Base-by-base conservation (phyloP, 768 basidiomycete species). In the Wakefieldia striispora region DNA sequence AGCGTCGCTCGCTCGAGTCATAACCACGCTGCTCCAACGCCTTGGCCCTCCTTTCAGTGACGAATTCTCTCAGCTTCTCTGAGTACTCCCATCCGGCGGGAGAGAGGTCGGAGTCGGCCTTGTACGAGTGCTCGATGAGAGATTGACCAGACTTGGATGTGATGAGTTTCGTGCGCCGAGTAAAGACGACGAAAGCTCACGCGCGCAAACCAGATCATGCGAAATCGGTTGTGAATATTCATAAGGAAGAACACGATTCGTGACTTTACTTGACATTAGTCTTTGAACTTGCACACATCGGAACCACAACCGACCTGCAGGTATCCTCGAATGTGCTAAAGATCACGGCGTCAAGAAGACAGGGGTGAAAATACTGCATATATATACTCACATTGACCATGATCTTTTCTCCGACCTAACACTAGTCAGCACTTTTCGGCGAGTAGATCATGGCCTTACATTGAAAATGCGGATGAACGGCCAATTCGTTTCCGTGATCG, bases 171-270 rank as follows among this genome's bases (percentile, higher is more conserved):
- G n/a, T 24, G 21, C 26, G 17, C 14, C 36, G 13, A 4, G n/a
- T 36, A 24, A 35, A 43, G 40, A 21, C 12, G 40, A 19, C 35
- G 47, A 45, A 6, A 7, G 31, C 89, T 53, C 63, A 97, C 95
- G 35, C 95, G 75, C 5, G 95, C 95, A 70, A 99, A 97, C 69
- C 95, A 98, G 55, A 99, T 99, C 40, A 87, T 93, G 19, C 95
- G 79, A 64, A 85, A 89, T 54, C 80, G 78, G 62, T 94, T 97
- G 71, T 99, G 95, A 41, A 99, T 97, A 67, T 99, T 99, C 97
- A 98, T 98, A 39, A 99, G 76, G 77, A 97, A 98, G 77, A 98
- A 99, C 21, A 98, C 91, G 51, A 97, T 94, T 51, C 95, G 76
- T 2, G 92, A 92, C 85, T 98, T 69, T 14, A 59, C 43, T 34